Percentiles rank a stretch among this genome's conserved stretches.
Conservation (phyloP, 108 stramenopile species). For the Poteriospumella lacustris region DNA sequence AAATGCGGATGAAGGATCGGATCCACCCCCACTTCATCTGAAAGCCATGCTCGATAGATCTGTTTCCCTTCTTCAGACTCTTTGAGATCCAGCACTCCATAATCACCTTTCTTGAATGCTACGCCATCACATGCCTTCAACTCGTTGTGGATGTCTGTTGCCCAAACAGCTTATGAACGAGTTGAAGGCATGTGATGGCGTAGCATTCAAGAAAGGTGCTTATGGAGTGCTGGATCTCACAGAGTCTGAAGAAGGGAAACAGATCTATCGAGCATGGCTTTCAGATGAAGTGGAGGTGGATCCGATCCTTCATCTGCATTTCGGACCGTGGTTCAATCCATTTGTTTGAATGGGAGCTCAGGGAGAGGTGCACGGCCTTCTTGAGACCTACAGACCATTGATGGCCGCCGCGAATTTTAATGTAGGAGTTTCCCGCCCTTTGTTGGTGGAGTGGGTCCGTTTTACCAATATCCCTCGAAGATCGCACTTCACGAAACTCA, state of each 20-base stretch:
- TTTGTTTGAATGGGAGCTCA: constrained; percentile 10
- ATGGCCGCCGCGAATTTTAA: constrained; percentile 5
- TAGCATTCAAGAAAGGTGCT: neutral
- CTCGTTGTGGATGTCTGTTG: no score
- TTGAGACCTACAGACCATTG: constrained; percentile 17
- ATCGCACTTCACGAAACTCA: constrained; percentile 17
- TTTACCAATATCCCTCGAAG: neutral
- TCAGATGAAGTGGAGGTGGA: constrained; percentile 17
- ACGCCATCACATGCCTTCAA: constrained; percentile 24
- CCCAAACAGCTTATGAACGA: constrained; percentile 5
- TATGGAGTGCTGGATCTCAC: neutral
- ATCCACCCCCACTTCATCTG: constrained; percentile 17
- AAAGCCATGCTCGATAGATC: constrained; percentile 11
- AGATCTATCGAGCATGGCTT: constrained; percentile 16
- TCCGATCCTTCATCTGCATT: neutral
- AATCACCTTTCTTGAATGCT: neutral
- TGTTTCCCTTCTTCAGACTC: constrained; percentile 19
- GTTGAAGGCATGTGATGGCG: constrained; percentile 22
- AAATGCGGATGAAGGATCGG: neutral
- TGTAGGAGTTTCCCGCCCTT: constrained; percentile 8
- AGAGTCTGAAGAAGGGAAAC: constrained; percentile 19
- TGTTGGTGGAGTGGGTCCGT: neutral
- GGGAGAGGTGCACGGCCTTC: constrained; percentile 19
- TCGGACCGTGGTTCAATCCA: neutral
- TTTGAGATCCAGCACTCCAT: neutral